Evolutionary conservation across 139 green algal genomes (phyloP), one percentile per base, ranked within the genome.

Genomic region (Eudorina sp.): DNA sequence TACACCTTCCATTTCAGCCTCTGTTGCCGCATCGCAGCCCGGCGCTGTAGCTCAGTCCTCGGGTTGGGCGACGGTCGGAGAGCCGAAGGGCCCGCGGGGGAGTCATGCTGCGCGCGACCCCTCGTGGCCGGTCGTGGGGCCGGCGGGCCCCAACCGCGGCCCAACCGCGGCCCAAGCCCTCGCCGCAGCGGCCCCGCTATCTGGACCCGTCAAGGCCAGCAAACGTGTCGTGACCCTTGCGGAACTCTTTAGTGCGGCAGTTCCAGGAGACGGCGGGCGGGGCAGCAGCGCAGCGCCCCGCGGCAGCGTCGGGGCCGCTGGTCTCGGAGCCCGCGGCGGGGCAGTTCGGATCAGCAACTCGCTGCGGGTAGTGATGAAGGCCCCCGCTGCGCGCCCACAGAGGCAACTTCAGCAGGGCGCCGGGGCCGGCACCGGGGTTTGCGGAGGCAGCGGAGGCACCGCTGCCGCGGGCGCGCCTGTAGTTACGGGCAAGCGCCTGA

Each of bases 171-270:
- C n/a, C n/a, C n/a, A n/a, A n/a, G n/a, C n/a, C n/a, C n/a, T n/a
- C n/a, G n/a, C n/a, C n/a, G n/a, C n/a, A n/a, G n/a, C n/a, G n/a
- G n/a, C n/a, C n/a, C n/a, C n/a, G n/a, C n/a, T n/a, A n/a, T n/a
- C n/a, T n/a, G n/a, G n/a, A n/a, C n/a, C n/a, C 64, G 40, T 69
- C 58, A 60, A 48, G 55, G 34, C 41, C 31, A 90, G 74, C 58
- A 83, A 73, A 62, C 85, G 80, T 0, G n/a, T 45, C 4, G 62
- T 90, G 6, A 90, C 74, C 4, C 66, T 90, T 14, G 58, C 85
- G 3, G 85, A 90, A 43, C 75, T 90, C 41, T 43, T 90, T 3
- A 78, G 13, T 3, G 43, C 46, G 2, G 62, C 62, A 4, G 27
- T 53, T 62, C 43, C 79, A 18, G 14, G 36, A 29, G 23, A 16